phyloP scores from a whole-genome alignment of 179 eudicot species.

The Spinacia oleracea region DNA sequence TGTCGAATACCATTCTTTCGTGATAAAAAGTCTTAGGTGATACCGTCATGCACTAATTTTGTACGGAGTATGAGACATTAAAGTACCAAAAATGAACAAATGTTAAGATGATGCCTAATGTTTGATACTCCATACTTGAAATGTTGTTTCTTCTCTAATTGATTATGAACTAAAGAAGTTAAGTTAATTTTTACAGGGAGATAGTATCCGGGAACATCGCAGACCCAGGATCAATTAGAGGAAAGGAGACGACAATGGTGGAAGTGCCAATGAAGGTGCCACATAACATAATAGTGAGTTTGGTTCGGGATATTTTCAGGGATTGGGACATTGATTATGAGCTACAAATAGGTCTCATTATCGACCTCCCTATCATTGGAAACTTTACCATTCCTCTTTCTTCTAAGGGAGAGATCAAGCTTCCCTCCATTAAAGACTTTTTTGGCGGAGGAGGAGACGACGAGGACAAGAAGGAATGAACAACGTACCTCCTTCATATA shows the following conservation, averaged over 20 bases:
- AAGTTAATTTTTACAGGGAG: conserved; percentile 28
- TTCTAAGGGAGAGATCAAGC: conserved; percentile 68
- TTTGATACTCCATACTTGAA: too few relatives aligned
- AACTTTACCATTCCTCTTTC: conserved; percentile 62
- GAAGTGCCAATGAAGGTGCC: conserved; percentile 65
- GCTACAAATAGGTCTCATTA: conserved; percentile 48
- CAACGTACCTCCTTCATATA: neutral
- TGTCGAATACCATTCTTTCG: neutral
- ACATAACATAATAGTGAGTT: conserved; percentile 51
- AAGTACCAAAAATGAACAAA: too few relatives aligned
- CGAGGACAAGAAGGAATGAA: conserved; percentile 20
- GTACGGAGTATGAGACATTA: neutral
- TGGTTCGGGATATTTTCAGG: conserved; percentile 51
- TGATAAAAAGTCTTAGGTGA: neutral
- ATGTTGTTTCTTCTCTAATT: too few relatives aligned
- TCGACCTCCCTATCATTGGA: conserved; percentile 69
- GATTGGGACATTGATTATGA: conserved; percentile 83
- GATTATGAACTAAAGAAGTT: neutral
- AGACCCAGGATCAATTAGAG: conserved; percentile 69
- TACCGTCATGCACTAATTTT: neutral
- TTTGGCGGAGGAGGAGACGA: conserved; percentile 31
- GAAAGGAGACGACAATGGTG: conserved; percentile 47
- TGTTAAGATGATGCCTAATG: too few relatives aligned
- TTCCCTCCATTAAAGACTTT: conserved; percentile 53
- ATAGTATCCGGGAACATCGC: conserved; percentile 56